Percentiles rank a stretch among this genome's conserved stretches.
Evolutionary conservation across 2,329 filamentous ascomycete species (phyloP).

Genomic region (Claviceps pusilla): DNA sequence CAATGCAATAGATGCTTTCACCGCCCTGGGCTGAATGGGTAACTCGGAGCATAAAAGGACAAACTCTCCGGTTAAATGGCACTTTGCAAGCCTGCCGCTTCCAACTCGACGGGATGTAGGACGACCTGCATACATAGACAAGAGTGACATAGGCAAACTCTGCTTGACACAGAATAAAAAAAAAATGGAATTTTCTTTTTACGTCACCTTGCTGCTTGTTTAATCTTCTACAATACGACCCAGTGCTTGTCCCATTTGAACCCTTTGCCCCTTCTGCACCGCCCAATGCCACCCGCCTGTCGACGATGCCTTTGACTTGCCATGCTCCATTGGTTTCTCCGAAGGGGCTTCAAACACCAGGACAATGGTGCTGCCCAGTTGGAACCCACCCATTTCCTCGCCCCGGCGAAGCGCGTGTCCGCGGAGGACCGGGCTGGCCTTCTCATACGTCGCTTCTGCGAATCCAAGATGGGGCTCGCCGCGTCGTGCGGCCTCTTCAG

Average conservation of each 20-base stretch:
- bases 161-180: no score
- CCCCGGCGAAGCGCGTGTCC: slow-evolving; percentile 75
- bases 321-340: slow-evolving; percentile 35
- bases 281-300: slow-evolving; percentile 30
- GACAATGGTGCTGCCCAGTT: slow-evolving; percentile 86
- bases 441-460: slow-evolving; percentile 75
- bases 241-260: slow-evolving; percentile 66
- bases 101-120: no score
- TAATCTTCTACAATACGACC: slow-evolving; percentile 52
- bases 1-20: no score
- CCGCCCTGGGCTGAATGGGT: no score
- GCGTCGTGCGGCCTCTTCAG: slow-evolving; percentile 57
- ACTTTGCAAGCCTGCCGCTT: no score
- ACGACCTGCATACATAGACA: no score
- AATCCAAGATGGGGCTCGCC: slow-evolving; percentile 84
- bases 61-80: no score
- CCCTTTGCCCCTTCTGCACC: background rate
- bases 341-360: slow-evolving; percentile 87
- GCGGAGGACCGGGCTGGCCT: slow-evolving; percentile 59
- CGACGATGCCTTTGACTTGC: slow-evolving; percentile 27
- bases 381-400: slow-evolving; percentile 97
- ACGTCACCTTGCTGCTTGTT: background rate
- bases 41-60: no score
- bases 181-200: no score
- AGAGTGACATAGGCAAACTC: no score